Evolutionary conservation across 257 asterid genomes (phyloP).

Genomic region (Jaltomata sinuosa): DNA sequence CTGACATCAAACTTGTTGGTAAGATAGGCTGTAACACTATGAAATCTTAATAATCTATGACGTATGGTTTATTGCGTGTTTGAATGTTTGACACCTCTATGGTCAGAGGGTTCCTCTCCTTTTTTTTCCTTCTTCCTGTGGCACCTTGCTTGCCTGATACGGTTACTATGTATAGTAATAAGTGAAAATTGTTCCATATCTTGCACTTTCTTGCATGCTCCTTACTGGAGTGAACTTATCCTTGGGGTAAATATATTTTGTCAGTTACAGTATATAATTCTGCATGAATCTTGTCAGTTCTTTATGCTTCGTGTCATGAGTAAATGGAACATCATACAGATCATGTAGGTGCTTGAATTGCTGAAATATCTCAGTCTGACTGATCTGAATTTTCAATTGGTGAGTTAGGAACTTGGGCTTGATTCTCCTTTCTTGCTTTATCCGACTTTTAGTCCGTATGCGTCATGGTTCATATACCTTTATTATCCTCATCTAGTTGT

Average conservation of each 20-base stretch:
- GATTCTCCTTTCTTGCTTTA: neutral
- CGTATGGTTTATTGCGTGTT: neutral
- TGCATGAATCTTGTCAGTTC: neutral
- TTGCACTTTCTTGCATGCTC: neutral
- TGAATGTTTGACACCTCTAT: neutral
- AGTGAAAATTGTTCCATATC: neutral
- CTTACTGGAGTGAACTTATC: neutral
- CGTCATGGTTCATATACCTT: neutral
- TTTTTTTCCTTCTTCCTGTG: neutral
- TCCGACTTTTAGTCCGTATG: neutral
- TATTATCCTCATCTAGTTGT: neutral
- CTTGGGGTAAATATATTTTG: neutral
- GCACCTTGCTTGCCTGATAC: neutral
- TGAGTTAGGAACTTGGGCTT: neutral
- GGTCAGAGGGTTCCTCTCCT: neutral
- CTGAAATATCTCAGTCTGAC: neutral
- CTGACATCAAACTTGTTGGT: slow-evolving; percentile 97
- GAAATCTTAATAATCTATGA: neutral
- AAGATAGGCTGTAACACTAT: neutral
- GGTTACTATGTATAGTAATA: neutral
- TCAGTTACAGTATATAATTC: neutral
- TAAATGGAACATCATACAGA: neutral
- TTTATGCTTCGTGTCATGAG: neutral
- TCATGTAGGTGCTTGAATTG: neutral
- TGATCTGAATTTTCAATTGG: neutral